Base-by-base conservation (phyloP, 2,329 filamentous ascomycete genomes). In the Fusarium brachygibbosum region DNA sequence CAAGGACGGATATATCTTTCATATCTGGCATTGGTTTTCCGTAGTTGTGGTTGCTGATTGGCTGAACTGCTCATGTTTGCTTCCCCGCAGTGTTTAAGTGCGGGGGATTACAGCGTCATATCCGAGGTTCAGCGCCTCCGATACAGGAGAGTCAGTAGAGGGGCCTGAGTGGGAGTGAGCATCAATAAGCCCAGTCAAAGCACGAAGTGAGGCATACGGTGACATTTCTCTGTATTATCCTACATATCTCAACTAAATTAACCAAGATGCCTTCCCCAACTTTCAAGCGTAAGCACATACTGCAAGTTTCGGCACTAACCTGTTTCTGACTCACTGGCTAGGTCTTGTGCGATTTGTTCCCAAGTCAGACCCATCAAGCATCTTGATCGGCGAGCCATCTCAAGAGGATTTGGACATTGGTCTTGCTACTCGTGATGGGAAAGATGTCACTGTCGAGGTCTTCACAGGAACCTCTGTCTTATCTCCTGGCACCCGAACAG, bases 311-410 rank as follows among this genome's bases (percentile, higher is more conserved):
- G 17, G 13, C 17, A 9, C 7, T 9, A 2, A 1, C 11, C 5
- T 5, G 4, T 10, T 6, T 6, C 42, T 50, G 12, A 59, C 11
- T 1, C 9, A n/a, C 6, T n/a, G 3, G 2, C 5, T 4, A 62
- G 58, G 59, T 4, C 59, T 62, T 10, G 46, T 62, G 10, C 59
- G 59, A 1, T 62, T 62, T 21, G 25, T 62, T n/a, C 57, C 59
- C 2, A 62, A 62, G 35, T 62, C 59, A 1, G 57, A 59, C 7
- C 8, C 23, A 0, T n/a, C 59, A 0, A 21, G 23, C 12, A 55
- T 62, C 8, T 14, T 62, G 2, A 62, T 62, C 28, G 59, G 59
- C 1, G 59, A 62, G 4, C 59, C 59, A 1, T n/a, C 50, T 0
- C 23, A 62, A 16, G 34, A 51, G 2, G 21, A 28, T 6, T 5